Evolutionary conservation across 2,329 filamentous ascomycete genomes (phyloP).

Genomic region (Phialophora tarda): DNA sequence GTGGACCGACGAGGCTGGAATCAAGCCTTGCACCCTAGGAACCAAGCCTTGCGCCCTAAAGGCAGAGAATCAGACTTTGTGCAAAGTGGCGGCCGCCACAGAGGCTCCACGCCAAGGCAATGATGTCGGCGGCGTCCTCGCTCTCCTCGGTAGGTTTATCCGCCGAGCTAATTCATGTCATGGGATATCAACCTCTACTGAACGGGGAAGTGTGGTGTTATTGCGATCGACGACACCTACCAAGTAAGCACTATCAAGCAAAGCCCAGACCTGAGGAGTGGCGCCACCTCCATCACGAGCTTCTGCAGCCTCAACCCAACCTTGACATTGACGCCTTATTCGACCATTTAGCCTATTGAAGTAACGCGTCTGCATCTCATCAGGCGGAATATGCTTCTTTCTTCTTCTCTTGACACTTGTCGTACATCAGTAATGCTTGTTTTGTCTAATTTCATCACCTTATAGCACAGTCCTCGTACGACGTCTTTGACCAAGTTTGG

Average conservation of each 20-base stretch:
- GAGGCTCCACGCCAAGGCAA: neutral
- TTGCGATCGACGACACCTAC: neutral
- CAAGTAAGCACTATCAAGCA: neutral
- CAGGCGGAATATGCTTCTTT: neutral
- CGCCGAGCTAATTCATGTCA: slow-evolving; percentile 10
- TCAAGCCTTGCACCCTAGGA: no score
- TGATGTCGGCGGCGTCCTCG: slow-evolving; percentile 20
- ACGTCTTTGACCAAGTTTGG: neutral
- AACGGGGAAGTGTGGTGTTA: neutral
- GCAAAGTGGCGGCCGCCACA: slow-evolving; percentile 9
- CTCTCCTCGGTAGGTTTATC: neutral
- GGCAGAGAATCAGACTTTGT: neutral
- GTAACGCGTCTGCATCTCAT: neutral
- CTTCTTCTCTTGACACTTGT: neutral
- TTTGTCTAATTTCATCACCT: neutral
- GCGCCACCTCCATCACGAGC: neutral
- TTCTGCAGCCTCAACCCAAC: neutral
- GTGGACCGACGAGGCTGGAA: slow-evolving; percentile 10
- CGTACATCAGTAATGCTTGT: slow-evolving; percentile 18
- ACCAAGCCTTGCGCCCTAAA: slow-evolving; percentile 6
- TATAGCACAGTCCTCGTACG: neutral
- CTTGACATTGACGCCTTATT: slow-evolving; percentile 2
- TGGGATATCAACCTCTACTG: slow-evolving; percentile 10
- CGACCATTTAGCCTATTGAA: neutral
- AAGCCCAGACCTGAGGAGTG: neutral